A percentile compares a stretch with the other conserved stretches of the same genome.
These are phyloP conservation scores for Bisporella sp. DNA, from an alignment of 2,329 filamentous ascomycete species.

Conservation along the genomic window DNA sequence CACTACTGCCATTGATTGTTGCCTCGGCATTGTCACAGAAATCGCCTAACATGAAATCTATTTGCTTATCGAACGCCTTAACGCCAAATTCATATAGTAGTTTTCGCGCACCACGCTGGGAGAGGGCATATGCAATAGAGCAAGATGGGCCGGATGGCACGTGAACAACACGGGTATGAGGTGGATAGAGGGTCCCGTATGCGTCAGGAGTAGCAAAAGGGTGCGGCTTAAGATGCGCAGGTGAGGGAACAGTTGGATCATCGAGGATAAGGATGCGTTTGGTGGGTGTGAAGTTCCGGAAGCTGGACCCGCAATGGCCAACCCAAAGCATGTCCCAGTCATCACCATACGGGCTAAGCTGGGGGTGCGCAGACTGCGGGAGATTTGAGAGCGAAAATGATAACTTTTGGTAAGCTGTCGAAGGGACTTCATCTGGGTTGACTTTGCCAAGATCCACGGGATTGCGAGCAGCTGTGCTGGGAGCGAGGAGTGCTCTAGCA, in stretches of 20 bases:
- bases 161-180: neutral
- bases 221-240: neutral
- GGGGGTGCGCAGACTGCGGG: neutral
- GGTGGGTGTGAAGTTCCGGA: neutral
- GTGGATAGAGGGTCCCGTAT: neutral
- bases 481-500: neutral
- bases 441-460: no score
- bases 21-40: conserved; percentile 5
- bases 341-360: conserved; percentile 1
- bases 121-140: conserved; percentile 6
- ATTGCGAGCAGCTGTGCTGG: no score
- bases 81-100: conserved; percentile 1
- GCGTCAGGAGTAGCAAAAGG: neutral
- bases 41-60: conserved; percentile 5
- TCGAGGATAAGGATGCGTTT: neutral
- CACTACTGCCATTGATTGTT: neutral
- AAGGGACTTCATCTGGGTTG: no score
- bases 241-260: neutral
- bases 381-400: neutral
- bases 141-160: neutral
- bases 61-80: neutral
- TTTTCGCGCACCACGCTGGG: conserved; percentile 4
- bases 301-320: neutral
- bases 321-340: conserved; percentile 1
- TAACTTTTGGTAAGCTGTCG: no score